phyloP scores from a whole-genome alignment of 208 protist species.

The Trypanosoma vivax region DNA sequence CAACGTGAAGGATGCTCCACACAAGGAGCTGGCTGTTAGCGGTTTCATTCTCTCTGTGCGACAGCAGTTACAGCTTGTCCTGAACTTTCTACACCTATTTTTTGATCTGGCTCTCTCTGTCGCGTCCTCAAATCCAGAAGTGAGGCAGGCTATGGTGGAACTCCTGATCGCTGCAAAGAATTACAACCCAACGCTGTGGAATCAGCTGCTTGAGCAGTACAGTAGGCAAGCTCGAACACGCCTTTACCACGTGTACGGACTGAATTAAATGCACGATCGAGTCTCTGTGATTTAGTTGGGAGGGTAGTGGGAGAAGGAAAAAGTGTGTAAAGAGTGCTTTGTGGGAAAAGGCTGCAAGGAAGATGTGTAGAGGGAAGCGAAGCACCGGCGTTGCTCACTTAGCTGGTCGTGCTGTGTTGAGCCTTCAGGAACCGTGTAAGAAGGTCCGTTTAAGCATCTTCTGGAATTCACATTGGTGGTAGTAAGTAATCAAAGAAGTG shows the following conservation, averaged over 20 bases:
- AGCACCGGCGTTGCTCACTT: no score
- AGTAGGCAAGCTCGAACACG: conserved; percentile 37
- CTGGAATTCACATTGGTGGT: neutral
- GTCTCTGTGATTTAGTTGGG: neutral
- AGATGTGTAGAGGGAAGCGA: no score
- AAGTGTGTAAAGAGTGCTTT: no score
- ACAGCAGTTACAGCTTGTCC: conserved; percentile 22
- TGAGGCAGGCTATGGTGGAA: conserved; percentile 37
- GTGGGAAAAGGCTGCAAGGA: no score
- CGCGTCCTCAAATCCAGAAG: conserved; percentile 26
- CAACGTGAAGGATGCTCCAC: conserved; percentile 53
- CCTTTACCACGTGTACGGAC: conserved; percentile 67
- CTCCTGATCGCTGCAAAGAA: conserved; percentile 31
- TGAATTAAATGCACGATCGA: conserved; percentile 25
- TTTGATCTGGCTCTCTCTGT: conserved; percentile 61
- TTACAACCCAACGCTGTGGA: conserved; percentile 32
- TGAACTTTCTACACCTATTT: conserved; percentile 38
- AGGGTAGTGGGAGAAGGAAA: no score
- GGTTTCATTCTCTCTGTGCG: conserved; percentile 57
- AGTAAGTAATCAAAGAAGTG: neutral
- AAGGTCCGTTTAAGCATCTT: no score
- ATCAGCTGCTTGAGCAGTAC: conserved; percentile 31
- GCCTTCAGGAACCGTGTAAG: no score
- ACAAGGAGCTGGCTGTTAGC: conserved; percentile 39
- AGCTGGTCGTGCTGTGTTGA: no score